These are phyloP conservation scores for Schoenoplectus tabernaemontani DNA, from an alignment of 202 grass and related monocot genomes.

Conservation along the genomic window DNA sequence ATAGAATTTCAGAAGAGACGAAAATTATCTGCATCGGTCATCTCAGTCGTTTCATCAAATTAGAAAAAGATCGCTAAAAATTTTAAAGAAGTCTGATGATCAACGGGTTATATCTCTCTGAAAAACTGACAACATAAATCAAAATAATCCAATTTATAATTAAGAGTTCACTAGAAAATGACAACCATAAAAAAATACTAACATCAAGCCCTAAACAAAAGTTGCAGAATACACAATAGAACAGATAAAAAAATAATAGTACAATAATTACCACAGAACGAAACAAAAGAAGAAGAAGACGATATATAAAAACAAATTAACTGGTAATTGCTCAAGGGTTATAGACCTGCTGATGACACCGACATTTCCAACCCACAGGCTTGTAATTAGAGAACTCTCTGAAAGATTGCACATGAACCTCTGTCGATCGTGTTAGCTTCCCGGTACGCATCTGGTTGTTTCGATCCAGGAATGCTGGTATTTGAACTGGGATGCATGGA, in stretches of 20 bases:
- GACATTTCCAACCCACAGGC: slow-evolving; percentile 93
- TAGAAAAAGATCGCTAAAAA: too few species aligned
- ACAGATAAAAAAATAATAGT: neutral
- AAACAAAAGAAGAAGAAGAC: neutral
- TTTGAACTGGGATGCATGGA: slow-evolving; percentile 73
- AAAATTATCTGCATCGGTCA: too few species aligned
- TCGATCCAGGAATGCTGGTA: slow-evolving; percentile 32
- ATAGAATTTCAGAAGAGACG: too few species aligned
- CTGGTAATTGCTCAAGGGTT: slow-evolving; percentile 38
- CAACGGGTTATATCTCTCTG: too few species aligned
- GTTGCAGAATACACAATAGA: neutral
- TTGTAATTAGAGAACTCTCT: slow-evolving; percentile 86
- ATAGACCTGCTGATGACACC: slow-evolving; percentile 60
- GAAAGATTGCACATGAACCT: slow-evolving; percentile 19
- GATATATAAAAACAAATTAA: neutral
- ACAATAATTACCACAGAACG: neutral
- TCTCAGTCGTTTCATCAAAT: too few species aligned
- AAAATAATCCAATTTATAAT: too few species aligned
- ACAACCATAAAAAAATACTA: too few species aligned
- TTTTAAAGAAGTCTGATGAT: too few species aligned
- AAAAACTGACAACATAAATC: too few species aligned
- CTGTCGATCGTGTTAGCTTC: neutral
- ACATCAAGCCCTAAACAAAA: neutral
- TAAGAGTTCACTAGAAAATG: too few species aligned
- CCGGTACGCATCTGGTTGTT: neutral